Base-by-base conservation (phyloP, 306 rosid genomes). In the Senna tora region DNA sequence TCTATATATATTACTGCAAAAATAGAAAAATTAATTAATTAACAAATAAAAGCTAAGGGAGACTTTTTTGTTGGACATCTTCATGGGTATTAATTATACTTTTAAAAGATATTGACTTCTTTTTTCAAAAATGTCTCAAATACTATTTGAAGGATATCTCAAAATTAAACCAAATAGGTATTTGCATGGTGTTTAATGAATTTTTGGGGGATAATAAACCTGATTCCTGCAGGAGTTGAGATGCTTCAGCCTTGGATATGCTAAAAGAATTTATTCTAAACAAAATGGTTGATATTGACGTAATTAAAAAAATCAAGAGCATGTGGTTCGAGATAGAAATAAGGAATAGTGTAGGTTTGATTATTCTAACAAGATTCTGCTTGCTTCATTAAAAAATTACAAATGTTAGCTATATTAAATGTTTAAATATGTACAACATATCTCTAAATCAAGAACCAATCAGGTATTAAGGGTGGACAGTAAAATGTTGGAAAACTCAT, bases 291-390 rank as follows among this genome's bases (percentile, higher is more conserved):
- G 17, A 72, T 52, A 32, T n/a, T 8, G n/a, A 34, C 46, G 71
- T 56, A 50, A 49, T 75, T 75, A 54, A 1, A 51, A 51, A 46
- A 80, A 57, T 6, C 46, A 57, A 57, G 30, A 39, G 14, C 74
- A 49, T 70, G 80, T 76, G 80, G 36, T 73, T 57, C 4, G 49
- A 25, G 77, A 54, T 55, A 25, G 36, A 69, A 70, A 39, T 62
- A 7, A 50, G 62, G 49, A 43, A 33, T 67, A 67, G 46, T 46
- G 21, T 56, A 6, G 39, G 64, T 64, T 74, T 41, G 12, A 53
- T 64, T 64, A 53, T 51, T 61, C 21, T 12, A 5, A 28, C 7
- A 15, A 22, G 72, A 74, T 41, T 64, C 25, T 11, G 54, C 25
- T 25, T 63, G 21, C 15, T 33, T 0, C 45, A 59, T 33, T 33